Evolutionary conservation across 106 monocot genomes (phyloP), one percentile per base, ranked within the genome.

Genomic region (Gastrodia elata): DNA sequence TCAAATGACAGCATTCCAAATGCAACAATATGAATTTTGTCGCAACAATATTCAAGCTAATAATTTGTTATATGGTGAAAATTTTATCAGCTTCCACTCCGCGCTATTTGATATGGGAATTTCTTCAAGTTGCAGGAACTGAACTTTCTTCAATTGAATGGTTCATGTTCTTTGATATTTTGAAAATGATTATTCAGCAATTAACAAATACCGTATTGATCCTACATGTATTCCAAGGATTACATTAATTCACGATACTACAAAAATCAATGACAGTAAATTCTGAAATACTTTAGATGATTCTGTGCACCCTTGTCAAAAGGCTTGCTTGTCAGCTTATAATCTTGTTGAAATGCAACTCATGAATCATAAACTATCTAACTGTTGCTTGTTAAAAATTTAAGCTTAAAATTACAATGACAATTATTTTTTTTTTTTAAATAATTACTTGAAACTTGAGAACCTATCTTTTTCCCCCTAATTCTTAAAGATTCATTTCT

Each of bases 181-280:
- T 61, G 36, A 67, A 65, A 67, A 67, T 67, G 67, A 67, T 67
- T 67, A n/a, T n/a, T 37, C 67, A 4, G 37, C 67, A 38, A 15
- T 36, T 27, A 32, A 67, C 2, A 67, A 67, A 67, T 67, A 18
- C 37, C 7, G 20, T 37, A n/a, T 37, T 20, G 15, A 13, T 38
- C 4, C 37, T 67, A 18, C 35, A 34, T 13, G 34, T 58, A 25
- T 35, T 35, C 35, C 67, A 67, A 67, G 16, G 37, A 38, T 6
- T 13, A 38, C 67, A 36, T 6, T 37, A 67, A n/a, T 38, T 22
- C n/a, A 20, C 22, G 37, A 38, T 14, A 67, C 35, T 67, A 67
- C 35, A 22, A 67, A 67, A 67, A 38, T 67, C 5, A 67, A 36
- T 1, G 38, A 67, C 7, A 67, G 37, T 67, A 38, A 67, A 38